phyloP scores from a whole-genome alignment of 495 filamentous ascomycete species.

The Amorphotheca resinae region DNA sequence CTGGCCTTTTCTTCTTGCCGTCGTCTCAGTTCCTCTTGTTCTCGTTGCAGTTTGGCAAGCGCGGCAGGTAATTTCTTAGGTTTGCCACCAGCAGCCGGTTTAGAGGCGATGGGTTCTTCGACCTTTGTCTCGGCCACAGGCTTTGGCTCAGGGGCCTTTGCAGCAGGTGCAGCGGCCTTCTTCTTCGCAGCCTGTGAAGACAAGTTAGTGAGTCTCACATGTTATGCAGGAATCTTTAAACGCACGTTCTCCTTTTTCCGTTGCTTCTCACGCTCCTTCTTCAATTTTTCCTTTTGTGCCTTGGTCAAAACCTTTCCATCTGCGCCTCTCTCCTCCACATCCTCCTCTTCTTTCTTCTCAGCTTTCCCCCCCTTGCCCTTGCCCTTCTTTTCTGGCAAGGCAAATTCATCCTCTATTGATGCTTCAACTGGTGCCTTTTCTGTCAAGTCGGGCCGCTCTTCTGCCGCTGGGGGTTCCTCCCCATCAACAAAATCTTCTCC shows the following conservation, averaged over 20 bases:
- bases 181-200: conserved; percentile 51
- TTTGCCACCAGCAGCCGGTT: conserved; percentile 48
- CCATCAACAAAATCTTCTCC: conserved; percentile 59
- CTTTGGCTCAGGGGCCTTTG: conserved; percentile 39
- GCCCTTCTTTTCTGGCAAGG: conserved; percentile 74
- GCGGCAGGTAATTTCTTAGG: conserved; percentile 85
- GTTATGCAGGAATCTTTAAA: conserved; percentile 2
- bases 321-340: conserved; percentile 43
- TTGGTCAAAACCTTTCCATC: conserved; percentile 68
- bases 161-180: conserved; percentile 40
- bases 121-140: conserved; percentile 27
- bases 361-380: conserved; percentile 51
- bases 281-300: conserved; percentile 92
- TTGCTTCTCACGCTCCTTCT: conserved; percentile 92
- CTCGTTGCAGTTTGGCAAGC: conserved; percentile 72
- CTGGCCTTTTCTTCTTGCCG: conserved; percentile 66
- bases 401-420: conserved; percentile 75
- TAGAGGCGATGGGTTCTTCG: conserved; percentile 19
- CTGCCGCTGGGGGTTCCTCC: conserved; percentile 43
- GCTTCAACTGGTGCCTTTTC: conserved; percentile 76
- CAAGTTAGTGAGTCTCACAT: conserved; percentile 5
- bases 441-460: conserved; percentile 36
- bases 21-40: conserved; percentile 71
- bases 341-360: conserved; percentile 32
- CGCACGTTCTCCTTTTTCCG: conserved; percentile 80